phyloP scores from a whole-genome alignment of 768 basidiomycete genomes.

The Porpolomopsis calyptriformis region DNA sequence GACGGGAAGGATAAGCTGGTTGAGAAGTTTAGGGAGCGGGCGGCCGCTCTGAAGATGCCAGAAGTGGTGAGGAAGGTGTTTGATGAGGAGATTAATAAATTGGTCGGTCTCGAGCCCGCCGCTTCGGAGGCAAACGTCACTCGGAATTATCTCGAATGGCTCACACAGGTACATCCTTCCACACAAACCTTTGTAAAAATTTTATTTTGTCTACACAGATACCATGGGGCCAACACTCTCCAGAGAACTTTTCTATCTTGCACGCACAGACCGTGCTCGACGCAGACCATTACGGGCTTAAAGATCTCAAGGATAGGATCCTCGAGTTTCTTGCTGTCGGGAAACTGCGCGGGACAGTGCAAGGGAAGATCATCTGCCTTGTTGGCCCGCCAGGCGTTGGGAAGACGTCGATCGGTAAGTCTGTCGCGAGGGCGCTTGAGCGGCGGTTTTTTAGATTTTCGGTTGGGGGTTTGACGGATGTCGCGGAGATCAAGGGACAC shows the following conservation, averaged over 20 bases:
- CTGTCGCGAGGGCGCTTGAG: slow-evolving; percentile 82
- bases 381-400: slow-evolving; percentile 97
- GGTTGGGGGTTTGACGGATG: slow-evolving; percentile 92
- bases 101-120: slow-evolving; percentile 80
- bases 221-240: slow-evolving; percentile 93
- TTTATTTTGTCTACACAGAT: slow-evolving; percentile 36
- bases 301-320: slow-evolving; percentile 87
- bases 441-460: slow-evolving; percentile 95
- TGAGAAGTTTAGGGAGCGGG: slow-evolving; percentile 85
- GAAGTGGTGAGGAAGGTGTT: slow-evolving; percentile 86
- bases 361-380: slow-evolving; percentile 96
- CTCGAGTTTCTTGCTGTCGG: slow-evolving; percentile 94
- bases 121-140: slow-evolving; percentile 92
- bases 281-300: slow-evolving; percentile 89
- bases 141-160: slow-evolving; percentile 89
- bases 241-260: slow-evolving; percentile 82
- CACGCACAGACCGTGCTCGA: slow-evolving; percentile 81
- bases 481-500: slow-evolving; percentile 98
- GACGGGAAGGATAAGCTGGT: slow-evolving; percentile 93
- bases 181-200: background rate
- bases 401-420: slow-evolving; percentile 94
- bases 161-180: slow-evolving; percentile 50
- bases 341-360: slow-evolving; percentile 84
- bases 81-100: slow-evolving; percentile 89
- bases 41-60: slow-evolving; percentile 76